Base-by-base conservation (phyloP, 163 green algal genomes). In the Prototheca stagnorum region DNA sequence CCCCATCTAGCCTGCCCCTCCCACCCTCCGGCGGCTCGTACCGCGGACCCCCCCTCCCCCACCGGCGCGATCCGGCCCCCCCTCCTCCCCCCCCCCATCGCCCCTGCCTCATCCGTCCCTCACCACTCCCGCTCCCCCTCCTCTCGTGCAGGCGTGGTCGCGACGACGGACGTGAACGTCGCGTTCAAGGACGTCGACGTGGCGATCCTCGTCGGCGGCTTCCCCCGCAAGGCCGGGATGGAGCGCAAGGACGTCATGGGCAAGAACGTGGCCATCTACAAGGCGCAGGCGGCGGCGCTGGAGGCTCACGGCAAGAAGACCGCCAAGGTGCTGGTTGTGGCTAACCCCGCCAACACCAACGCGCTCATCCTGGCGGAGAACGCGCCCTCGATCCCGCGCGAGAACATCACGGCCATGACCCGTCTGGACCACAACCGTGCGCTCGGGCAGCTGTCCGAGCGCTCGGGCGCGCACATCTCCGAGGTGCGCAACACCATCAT, bases 401-500 rank as follows among this genome's bases (percentile, higher is more conserved):
- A 89, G 64, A 92, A 93, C 73, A 91, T 94, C 64, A 92, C 85
- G 4, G 81, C 65, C 60, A 56, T 95, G 39, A 95, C 85, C 12
- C 78, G 87, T 43, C 70, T 97, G 36, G 87, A 96, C 66, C 87
- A 97, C 73, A 97, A 97, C 77, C 68, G 87, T 39, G 80, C 82
- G 1, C 60, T 95, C 34, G 84, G 73, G 8, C 81, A 94, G 77
- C 56, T 96, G 8, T 61, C 75, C 0, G 75, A 89, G 65, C 70
- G 72, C 29, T 58, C 62, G 3, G 73, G 70, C 15, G 54, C 65
- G 6, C 73, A 79, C 35, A 73, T 87, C 9, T 70, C 51, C 22
- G 63, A 75, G 17, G 86, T 96, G 2, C 77, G 78, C 39, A 95
- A 95, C 60, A 75, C 79, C 7, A 93, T 88, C 68, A 94, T 96